Evolutionary conservation across 2,329 filamentous ascomycete genomes (phyloP).

Genomic region (Dactylella cylindrospora): DNA sequence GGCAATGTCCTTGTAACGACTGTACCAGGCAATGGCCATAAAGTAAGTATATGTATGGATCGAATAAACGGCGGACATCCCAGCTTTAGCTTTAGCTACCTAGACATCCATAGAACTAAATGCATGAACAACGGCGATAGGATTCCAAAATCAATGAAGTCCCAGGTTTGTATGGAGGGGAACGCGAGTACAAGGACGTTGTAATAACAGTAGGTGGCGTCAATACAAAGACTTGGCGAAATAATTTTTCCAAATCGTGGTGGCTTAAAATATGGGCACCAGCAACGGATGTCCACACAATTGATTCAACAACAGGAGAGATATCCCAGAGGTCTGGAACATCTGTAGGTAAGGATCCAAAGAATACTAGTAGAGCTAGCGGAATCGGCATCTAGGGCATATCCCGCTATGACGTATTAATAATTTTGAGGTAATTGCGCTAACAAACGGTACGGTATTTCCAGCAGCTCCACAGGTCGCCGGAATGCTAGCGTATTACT

Average conservation of each 20-base stretch:
- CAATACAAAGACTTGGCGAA: background rate
- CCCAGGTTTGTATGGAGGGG: background rate
- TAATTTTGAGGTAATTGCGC: background rate
- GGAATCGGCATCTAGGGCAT: no score
- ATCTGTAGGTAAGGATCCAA: conserved; percentile 17
- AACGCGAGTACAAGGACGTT: background rate
- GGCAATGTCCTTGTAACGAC: background rate
- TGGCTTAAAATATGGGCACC: conserved; percentile 21
- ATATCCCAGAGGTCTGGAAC: background rate
- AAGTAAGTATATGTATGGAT: background rate
- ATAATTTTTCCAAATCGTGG: background rate
- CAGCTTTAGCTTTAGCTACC: no score
- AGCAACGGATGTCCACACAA: background rate
- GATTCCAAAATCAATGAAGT: background rate
- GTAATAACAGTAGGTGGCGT: conserved; percentile 6
- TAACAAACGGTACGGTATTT: background rate
- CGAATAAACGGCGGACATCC: background rate
- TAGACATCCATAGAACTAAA: no score
- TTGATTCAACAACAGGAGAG: no score
- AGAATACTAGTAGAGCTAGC: no score
- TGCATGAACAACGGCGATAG: no score
- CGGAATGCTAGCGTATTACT: conserved; percentile 19
- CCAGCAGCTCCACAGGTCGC: conserved; percentile 12
- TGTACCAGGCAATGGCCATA: conserved; percentile 1
- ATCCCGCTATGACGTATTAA: background rate